Evolutionary conservation across 2,329 filamentous ascomycete genomes (phyloP).

Genomic region (Tolypocladium ophioglossoides): DNA sequence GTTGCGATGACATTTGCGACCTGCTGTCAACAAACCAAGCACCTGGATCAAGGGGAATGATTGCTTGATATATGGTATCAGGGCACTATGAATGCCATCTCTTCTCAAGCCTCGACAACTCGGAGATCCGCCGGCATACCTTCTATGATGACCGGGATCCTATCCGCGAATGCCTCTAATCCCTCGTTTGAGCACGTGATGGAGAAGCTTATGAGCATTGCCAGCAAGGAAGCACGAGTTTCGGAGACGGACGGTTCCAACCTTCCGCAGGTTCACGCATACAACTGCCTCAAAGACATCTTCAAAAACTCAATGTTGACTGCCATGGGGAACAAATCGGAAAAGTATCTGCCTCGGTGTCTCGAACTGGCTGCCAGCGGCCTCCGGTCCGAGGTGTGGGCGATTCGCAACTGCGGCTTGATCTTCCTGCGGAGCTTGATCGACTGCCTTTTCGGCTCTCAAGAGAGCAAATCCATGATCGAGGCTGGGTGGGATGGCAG

Average conservation of each 20-base stretch:
- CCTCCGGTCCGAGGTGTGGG: slow-evolving; percentile 77
- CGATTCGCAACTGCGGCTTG: slow-evolving; percentile 85
- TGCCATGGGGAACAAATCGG: slow-evolving; percentile 59
- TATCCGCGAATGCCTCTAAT: slow-evolving; percentile 51
- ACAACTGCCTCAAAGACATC: slow-evolving; percentile 88
- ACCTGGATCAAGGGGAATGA: slow-evolving; percentile 26
- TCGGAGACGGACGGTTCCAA: slow-evolving; percentile 52
- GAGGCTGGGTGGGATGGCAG: slow-evolving; percentile 55
- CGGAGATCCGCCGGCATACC: slow-evolving; percentile 87
- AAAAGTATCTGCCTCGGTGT: slow-evolving; percentile 61
- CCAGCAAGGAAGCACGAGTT: slow-evolving; percentile 39
- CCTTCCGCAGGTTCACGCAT: slow-evolving; percentile 83
- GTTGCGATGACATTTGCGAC: slow-evolving; percentile 79
- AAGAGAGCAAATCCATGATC: slow-evolving; percentile 54
- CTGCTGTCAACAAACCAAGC: slow-evolving; percentile 59
- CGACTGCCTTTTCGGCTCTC: slow-evolving; percentile 65
- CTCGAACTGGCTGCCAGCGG: slow-evolving; percentile 72
- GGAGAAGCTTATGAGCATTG: slow-evolving; percentile 48
- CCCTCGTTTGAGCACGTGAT: slow-evolving; percentile 58
- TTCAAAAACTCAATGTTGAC: slow-evolving; percentile 75
- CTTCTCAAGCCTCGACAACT: slow-evolving; percentile 70
- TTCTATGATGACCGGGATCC: slow-evolving; percentile 70
- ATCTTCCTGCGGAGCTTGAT: slow-evolving; percentile 82
- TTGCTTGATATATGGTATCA: slow-evolving; percentile 62
- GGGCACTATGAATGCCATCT: slow-evolving; percentile 60